Conservation (phyloP, 352 stramenopile genomes). For the Vaucheria bursata region DNA sequence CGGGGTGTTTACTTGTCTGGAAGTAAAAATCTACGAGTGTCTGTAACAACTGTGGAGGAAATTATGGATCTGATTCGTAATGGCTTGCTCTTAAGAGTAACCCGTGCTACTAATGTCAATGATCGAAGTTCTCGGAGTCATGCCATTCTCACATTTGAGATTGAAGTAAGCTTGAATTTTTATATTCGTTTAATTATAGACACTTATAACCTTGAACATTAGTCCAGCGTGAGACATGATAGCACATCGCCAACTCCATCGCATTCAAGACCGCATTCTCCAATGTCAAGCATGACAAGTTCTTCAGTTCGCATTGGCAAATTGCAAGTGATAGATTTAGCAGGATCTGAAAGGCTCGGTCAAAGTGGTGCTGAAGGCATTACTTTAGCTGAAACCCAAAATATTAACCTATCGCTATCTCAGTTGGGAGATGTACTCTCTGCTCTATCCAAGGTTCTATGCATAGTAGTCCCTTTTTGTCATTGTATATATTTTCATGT, state of each 20-base stretch:
- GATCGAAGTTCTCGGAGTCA: constrained; percentile 79
- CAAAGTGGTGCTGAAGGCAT: constrained; percentile 71
- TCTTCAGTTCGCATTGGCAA: neutral
- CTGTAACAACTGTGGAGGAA: constrained; percentile 44
- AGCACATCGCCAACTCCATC: too few relatives aligned
- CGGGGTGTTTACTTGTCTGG: constrained; percentile 42
- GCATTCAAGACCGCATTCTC: neutral
- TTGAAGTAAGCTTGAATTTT: constrained; percentile 45
- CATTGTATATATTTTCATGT: neutral
- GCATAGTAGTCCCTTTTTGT: neutral
- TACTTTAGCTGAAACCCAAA: constrained; percentile 47
- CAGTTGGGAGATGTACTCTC: constrained; percentile 57
- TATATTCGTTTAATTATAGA: too few relatives aligned
- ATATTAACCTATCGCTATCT: constrained; percentile 61
- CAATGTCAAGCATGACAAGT: neutral
- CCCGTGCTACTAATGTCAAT: constrained; percentile 72
- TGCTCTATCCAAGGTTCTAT: constrained; percentile 43
- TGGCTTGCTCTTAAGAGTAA: constrained; percentile 63
- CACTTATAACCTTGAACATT: too few relatives aligned
- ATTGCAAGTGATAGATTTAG: constrained; percentile 72
- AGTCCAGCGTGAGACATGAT: too few relatives aligned
- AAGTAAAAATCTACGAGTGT: constrained; percentile 43
- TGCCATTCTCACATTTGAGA: constrained; percentile 78
- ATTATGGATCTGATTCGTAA: constrained; percentile 32
- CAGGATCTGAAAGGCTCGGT: constrained; percentile 78